These are phyloP conservation scores for Acacia melanoxylon DNA, from an alignment of 306 rosid species.

Conservation along the genomic window DNA sequence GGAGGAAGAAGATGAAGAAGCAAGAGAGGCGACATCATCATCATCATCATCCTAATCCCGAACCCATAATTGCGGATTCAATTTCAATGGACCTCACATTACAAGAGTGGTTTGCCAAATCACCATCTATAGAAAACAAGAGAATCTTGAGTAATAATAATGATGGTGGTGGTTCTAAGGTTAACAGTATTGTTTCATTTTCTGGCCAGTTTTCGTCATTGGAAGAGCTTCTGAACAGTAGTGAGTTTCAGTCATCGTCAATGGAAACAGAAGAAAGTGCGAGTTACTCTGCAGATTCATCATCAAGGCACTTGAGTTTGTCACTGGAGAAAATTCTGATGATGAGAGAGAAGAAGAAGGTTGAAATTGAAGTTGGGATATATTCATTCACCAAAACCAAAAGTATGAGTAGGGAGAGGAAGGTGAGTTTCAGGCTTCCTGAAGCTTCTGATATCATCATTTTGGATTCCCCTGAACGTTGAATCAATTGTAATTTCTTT, in stretches of 20 bases:
- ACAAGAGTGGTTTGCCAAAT: constrained; percentile 40
- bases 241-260: not conserved
- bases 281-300: not conserved
- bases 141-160: not conserved
- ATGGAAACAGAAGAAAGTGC: not conserved
- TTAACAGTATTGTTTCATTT: not conserved
- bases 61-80: constrained; percentile 12
- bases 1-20: not conserved
- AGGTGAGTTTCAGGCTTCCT: constrained; percentile 42
- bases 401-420: constrained; percentile 19
- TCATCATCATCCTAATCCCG: not conserved
- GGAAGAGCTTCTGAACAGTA: not conserved
- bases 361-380: constrained; percentile 31
- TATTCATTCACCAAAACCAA: constrained; percentile 28
- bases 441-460: constrained; percentile 50
- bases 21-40: not conserved
- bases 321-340: constrained; percentile 33
- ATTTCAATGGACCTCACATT: constrained; percentile 13
- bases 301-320: not conserved
- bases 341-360: constrained; percentile 21
- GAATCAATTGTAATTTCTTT: not conserved
- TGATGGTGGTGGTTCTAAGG: not conserved
- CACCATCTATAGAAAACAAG: constrained; percentile 23
- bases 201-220: not conserved
- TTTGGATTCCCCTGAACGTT: constrained; percentile 30